Evolutionary conservation across 139 green algal species (phyloP), one percentile per base, ranked within the genome.

Genomic region (Choricystis sp.): DNA sequence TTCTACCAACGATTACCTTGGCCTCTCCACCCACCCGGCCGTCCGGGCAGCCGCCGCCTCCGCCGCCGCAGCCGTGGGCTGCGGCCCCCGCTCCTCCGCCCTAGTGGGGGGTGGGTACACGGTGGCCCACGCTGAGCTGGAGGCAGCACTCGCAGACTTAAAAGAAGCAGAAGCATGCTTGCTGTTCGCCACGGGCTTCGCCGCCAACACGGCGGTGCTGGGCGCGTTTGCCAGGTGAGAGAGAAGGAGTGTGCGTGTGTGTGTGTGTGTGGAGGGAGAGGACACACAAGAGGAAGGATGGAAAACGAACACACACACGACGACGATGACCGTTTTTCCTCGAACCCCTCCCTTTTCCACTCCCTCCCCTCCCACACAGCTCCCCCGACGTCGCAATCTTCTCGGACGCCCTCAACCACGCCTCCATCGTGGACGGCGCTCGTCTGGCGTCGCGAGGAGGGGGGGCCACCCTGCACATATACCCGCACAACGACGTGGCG

Each of bases 371-470:
- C n/a, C n/a, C n/a, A n/a, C n/a, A n/a, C n/a, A n/a, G n/a, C n/a
- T n/a, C n/a, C n/a, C 58, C 31, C 56, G 48, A 60, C 20, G 69
- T 83, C 14, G 74, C 70, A 0, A 73, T 97, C 22, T 91, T 95
- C 59, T 87, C 72, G 14, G 92, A 98, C 59, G 84, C 89, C 67
- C 84, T 98, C 3, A 98, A 98, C 70, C 92, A 98, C 70, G 92
- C 92, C 0, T 91, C 79, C 65, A 97, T 98, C 71, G 85, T 98
- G 58, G 92, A 98, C 63, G 92, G 86, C 3, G 76, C 73, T 3
- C 66, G 85, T 20, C 73, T 96, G 52, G 88, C 76, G 24, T 22
- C 52, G 26, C 64, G 69, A 2, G n/a, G n/a, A n/a, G 24, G 5
- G 16, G 73, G 65, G 23, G 61, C 62, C 1, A 26, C 55, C 31